Conservation (phyloP, 805 yeast species). For the Starmerella bombi region DNA sequence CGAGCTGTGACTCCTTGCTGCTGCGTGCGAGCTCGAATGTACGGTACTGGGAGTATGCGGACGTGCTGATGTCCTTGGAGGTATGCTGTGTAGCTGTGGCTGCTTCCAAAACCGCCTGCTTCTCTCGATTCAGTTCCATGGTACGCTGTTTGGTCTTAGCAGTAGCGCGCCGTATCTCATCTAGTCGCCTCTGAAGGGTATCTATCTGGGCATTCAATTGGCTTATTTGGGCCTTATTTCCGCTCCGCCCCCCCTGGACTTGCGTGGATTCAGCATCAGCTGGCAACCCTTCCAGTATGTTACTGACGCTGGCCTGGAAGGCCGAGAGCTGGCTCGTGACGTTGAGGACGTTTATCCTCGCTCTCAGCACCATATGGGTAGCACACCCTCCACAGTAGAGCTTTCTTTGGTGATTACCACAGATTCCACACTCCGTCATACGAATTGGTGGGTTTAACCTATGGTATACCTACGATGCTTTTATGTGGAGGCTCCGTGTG, state of each 20-base stretch:
- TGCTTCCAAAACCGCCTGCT: neutral
- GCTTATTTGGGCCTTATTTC: slow-evolving; percentile 15
- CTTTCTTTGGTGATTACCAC: slow-evolving; percentile 17
- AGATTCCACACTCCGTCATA: slow-evolving; percentile 19
- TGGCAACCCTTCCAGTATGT: slow-evolving; percentile 7
- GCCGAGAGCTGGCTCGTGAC: slow-evolving; percentile 15
- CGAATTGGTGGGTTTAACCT: too few species aligned
- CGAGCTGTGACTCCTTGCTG: slow-evolving; percentile 10
- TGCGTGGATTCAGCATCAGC: too few species aligned
- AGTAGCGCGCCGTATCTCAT: slow-evolving; percentile 13
- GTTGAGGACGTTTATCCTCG: slow-evolving; percentile 21
- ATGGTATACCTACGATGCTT: too few species aligned
- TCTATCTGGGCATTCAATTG: slow-evolving; percentile 15
- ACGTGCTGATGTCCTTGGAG: neutral
- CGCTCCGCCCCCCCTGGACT: neutral
- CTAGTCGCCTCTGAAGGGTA: slow-evolving; percentile 14
- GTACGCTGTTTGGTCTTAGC: slow-evolving; percentile 12
- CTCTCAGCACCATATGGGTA: slow-evolving; percentile 15
- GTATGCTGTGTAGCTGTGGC: neutral
- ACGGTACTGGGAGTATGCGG: slow-evolving; percentile 1
- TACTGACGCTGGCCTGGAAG: slow-evolving; percentile 11
- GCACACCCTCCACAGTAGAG: slow-evolving; percentile 22
- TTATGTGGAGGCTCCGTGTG: too few species aligned
- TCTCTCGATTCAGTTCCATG: slow-evolving; percentile 6
- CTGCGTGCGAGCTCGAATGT: neutral